These are phyloP conservation scores for Prunella vulgaris DNA, from an alignment of 257 asterid genomes.

Conservation along the genomic window DNA sequence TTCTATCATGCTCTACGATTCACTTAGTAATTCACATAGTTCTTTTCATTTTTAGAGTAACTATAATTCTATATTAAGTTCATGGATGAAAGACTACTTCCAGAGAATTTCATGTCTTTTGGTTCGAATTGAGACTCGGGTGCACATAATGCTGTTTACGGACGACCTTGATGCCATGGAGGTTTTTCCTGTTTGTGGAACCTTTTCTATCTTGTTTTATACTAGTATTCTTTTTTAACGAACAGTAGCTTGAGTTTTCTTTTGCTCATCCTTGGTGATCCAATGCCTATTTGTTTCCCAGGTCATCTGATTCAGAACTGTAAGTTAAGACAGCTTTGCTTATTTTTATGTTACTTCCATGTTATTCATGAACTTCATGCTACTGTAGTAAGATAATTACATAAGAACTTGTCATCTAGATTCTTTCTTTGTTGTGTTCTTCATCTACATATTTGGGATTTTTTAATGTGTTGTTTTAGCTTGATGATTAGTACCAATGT, in stretches of 20 bases:
- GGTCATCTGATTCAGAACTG: not conserved
- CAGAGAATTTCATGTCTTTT: not conserved
- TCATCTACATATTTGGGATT: not conserved
- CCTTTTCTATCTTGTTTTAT: not conserved
- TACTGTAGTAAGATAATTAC: not conserved
- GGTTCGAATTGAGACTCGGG: not conserved
- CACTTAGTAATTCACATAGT: not conserved
- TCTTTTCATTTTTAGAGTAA: too few species aligned
- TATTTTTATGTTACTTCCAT: not conserved
- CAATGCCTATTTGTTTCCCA: not conserved
- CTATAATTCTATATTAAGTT: not conserved
- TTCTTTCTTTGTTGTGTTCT: not conserved
- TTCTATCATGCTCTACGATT: not conserved
- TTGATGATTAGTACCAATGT: not conserved
- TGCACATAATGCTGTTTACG: conserved; percentile 7
- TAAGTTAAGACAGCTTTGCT: not conserved
- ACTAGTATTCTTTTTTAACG: not conserved
- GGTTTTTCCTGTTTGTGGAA: not conserved
- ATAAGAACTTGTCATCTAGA: not conserved
- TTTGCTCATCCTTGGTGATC: not conserved
- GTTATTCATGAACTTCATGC: not conserved
- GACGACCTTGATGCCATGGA: not conserved
- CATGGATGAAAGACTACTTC: not conserved
- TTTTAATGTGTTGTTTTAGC: not conserved
- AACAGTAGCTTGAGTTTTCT: not conserved